Percentiles rank a stretch among this genome's conserved stretches.
phyloP scores from a whole-genome alignment of 345 rosid genomes.

The Geranium rotundifolium region DNA sequence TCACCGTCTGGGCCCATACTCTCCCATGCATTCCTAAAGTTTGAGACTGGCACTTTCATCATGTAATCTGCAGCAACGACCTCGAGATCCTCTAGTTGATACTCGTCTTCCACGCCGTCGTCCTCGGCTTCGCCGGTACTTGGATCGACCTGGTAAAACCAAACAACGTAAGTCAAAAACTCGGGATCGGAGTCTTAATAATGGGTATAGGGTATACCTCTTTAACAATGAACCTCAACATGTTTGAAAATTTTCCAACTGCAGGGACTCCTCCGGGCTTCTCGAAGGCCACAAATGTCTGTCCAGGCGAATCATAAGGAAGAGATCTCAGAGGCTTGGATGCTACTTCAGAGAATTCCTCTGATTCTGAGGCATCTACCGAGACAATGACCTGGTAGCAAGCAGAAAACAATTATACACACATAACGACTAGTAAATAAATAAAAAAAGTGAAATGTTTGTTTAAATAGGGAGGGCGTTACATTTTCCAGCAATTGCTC shows the following conservation, averaged over 20 bases:
- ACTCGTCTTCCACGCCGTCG: conserved; percentile 96
- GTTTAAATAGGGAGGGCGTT: conserved; percentile 8
- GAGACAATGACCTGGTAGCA: conserved; percentile 63
- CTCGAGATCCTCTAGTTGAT: conserved; percentile 94
- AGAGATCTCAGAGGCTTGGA: conserved; percentile 72
- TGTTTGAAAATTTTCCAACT: conserved; percentile 80
- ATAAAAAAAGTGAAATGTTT: too few species aligned
- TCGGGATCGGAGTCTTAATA: background rate
- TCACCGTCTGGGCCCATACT: conserved; percentile 64
- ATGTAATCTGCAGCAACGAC: conserved; percentile 88
- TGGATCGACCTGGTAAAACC: conserved; percentile 62
- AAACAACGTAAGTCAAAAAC: background rate
- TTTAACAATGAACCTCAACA: conserved; percentile 73
- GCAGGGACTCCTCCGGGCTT: conserved; percentile 77
- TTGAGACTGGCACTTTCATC: conserved; percentile 73
- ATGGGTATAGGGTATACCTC: conserved; percentile 42
- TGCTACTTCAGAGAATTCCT: conserved; percentile 55
- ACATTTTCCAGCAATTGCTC: conserved; percentile 94
- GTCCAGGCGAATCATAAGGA: conserved; percentile 92
- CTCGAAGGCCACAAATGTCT: conserved; percentile 77
- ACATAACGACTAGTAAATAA: too few species aligned
- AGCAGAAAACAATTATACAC: conserved; percentile 7
- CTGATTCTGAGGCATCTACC: conserved; percentile 90
- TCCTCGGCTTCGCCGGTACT: conserved; percentile 84
- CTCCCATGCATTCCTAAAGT: conserved; percentile 98